Evolutionary conservation across 805 yeast genomes (phyloP).

Genomic region (Yamadazyma tumulicola): DNA sequence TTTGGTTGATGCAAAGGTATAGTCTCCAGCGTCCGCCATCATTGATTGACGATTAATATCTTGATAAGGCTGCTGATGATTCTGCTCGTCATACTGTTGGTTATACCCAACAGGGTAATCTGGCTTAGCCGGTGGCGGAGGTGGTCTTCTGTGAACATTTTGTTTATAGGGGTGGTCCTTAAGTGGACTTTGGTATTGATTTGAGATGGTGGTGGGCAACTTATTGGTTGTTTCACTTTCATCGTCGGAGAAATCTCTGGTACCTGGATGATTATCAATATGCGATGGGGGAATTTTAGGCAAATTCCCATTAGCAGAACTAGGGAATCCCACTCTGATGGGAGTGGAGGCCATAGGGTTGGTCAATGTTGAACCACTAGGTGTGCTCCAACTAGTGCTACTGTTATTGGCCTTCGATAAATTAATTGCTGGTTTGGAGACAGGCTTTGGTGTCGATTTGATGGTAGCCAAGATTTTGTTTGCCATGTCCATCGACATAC

Average conservation of each 20-base stretch:
- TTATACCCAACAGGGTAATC: slow-evolving; percentile 2
- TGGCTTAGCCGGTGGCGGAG: slow-evolving; percentile 10
- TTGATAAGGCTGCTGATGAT: slow-evolving; percentile 12
- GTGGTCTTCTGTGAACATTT: slow-evolving; percentile 18
- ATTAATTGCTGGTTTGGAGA: slow-evolving; percentile 7
- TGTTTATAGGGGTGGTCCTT: slow-evolving; percentile 21
- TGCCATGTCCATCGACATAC: slow-evolving; percentile 97
- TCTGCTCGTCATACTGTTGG: slow-evolving; percentile 17
- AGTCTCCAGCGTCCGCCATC: slow-evolving; percentile 13
- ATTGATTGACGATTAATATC: slow-evolving; percentile 12
- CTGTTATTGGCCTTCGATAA: not conserved
- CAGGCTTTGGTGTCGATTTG: slow-evolving; percentile 53
- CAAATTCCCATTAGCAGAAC: slow-evolving; percentile 7
- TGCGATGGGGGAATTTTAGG: slow-evolving; percentile 8
- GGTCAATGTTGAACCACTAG: not conserved
- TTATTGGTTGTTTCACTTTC: slow-evolving; percentile 17
- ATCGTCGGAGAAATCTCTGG: slow-evolving; percentile 15
- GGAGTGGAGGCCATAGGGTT: slow-evolving; percentile 3
- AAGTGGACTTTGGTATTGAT: slow-evolving; percentile 24
- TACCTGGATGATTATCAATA: slow-evolving; percentile 6
- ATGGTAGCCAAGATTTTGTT: slow-evolving; percentile 83
- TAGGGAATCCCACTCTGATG: slow-evolving; percentile 11
- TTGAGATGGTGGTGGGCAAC: slow-evolving; percentile 29
- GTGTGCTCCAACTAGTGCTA: not conserved
- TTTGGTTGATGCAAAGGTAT: slow-evolving; percentile 20